Conservation (phyloP, 2,329 filamentous ascomycete species). For the Thielaviopsis euricoi region DNA sequence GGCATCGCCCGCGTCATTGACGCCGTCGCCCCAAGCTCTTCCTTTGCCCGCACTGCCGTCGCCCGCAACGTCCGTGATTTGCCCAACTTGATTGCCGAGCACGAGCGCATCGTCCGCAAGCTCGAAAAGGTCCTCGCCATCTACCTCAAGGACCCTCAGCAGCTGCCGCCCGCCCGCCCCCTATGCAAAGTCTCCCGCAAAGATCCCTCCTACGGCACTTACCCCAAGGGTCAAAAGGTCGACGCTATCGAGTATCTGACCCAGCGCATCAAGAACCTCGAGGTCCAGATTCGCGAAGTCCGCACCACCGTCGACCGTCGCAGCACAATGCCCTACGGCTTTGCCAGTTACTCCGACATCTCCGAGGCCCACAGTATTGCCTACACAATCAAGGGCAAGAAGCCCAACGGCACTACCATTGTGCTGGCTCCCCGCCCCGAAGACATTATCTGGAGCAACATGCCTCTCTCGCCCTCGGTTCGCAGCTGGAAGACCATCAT, state of each 20-base stretch:
- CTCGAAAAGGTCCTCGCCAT: slow-evolving; percentile 74
- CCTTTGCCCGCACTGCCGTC: slow-evolving; percentile 64
- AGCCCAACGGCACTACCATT: slow-evolving; percentile 62
- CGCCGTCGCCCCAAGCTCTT: slow-evolving; percentile 58
- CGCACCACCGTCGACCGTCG: slow-evolving; percentile 70
- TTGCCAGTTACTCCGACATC: slow-evolving; percentile 84
- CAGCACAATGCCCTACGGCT: slow-evolving; percentile 80
- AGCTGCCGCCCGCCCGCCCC: slow-evolving; percentile 61
- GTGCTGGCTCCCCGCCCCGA: slow-evolving; percentile 69
- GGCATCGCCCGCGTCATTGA: slow-evolving; percentile 76
- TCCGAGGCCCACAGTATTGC: slow-evolving; percentile 77
- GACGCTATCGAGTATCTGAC: slow-evolving; percentile 93
- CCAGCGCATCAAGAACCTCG: slow-evolving; percentile 64
- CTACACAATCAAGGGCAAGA: slow-evolving; percentile 64
- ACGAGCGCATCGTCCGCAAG: slow-evolving; percentile 63
- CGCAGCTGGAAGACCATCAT: slow-evolving; percentile 58
- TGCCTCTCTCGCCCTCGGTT: slow-evolving; percentile 52
- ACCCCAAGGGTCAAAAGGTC: slow-evolving; percentile 55
- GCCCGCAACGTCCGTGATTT: slow-evolving; percentile 86
- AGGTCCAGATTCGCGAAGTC: slow-evolving; percentile 70
- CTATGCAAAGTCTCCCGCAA: slow-evolving; percentile 66
- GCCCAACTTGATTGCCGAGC: slow-evolving; percentile 68
- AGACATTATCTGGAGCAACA: slow-evolving; percentile 92
- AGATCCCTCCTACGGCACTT: slow-evolving; percentile 49
- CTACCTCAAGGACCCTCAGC: slow-evolving; percentile 75